Percentiles rank a stretch among this genome's conserved stretches.
These are phyloP conservation scores for Xerocomellus intermedius DNA, from an alignment of 768 basidiomycete genomes.

Conservation along the genomic window DNA sequence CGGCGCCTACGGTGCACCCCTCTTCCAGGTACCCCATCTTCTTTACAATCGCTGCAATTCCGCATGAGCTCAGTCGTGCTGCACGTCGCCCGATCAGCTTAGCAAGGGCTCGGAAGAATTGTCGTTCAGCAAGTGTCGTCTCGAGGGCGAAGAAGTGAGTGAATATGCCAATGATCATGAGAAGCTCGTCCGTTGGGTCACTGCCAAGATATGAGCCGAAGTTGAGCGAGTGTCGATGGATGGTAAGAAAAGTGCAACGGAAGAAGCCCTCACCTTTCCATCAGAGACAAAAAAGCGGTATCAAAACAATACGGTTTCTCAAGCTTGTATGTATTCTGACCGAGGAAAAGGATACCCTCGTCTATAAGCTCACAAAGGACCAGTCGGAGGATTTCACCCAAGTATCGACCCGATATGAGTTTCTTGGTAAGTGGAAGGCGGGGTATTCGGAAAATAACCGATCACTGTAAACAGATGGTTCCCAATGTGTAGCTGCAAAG, in stretches of 20 bases:
- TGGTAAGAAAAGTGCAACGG: background rate
- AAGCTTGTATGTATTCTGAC: conserved; percentile 98
- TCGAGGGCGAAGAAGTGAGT: conserved; percentile 95
- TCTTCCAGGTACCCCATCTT: conserved; percentile 94
- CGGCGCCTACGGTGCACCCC: conserved; percentile 86
- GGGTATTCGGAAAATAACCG: background rate
- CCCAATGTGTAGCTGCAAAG: background rate
- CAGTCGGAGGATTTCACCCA: conserved; percentile 95
- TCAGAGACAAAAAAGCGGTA: conserved; percentile 94
- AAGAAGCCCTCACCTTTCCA: conserved; percentile 74
- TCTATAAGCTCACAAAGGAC: conserved; percentile 95
- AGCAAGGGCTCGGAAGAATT: conserved; percentile 95
- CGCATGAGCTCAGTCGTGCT: conserved; percentile 88
- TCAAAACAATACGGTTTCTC: conserved; percentile 92
- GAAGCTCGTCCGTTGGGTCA: conserved; percentile 93
- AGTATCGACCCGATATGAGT: conserved; percentile 93
- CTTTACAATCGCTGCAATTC: conserved; percentile 93
- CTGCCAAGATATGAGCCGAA: conserved; percentile 37
- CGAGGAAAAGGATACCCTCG: conserved; percentile 94
- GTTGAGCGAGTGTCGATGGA: background rate
- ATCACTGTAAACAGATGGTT: background rate
- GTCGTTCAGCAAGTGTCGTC: conserved; percentile 93
- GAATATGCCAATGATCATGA: conserved; percentile 97
- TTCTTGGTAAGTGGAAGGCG: conserved; percentile 47
- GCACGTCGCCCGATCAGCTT: conserved; percentile 87